Conservation (phyloP, 768 basidiomycete genomes). For the Mycena indigotica region DNA sequence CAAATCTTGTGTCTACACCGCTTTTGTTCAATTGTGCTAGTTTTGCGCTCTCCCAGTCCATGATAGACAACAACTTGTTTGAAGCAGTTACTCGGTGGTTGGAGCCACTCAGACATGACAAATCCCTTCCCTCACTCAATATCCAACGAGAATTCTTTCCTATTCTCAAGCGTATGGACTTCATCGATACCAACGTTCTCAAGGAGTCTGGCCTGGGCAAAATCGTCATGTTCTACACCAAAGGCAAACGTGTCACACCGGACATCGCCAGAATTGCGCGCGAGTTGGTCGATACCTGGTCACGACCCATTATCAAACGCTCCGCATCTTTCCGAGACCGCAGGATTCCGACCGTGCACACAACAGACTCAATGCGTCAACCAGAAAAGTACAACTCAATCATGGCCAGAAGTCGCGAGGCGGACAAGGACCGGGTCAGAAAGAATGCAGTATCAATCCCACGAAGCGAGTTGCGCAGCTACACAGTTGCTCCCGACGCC, state of each 20-base stretch:
- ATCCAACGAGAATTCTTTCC: slow-evolving; percentile 93
- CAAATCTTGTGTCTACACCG: slow-evolving; percentile 9
- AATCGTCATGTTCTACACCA: slow-evolving; percentile 93
- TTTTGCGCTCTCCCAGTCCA: slow-evolving; percentile 83
- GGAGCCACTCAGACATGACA: slow-evolving; percentile 84
- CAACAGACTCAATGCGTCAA: slow-evolving; percentile 38
- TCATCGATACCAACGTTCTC: slow-evolving; percentile 86
- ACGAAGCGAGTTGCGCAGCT: slow-evolving; percentile 70
- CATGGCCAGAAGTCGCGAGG: slow-evolving; percentile 64
- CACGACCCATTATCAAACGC: slow-evolving; percentile 88
- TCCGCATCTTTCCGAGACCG: slow-evolving; percentile 80
- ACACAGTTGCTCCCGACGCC: slow-evolving; percentile 73
- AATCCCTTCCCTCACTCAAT: slow-evolving; percentile 90
- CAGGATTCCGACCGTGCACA: slow-evolving; percentile 60
- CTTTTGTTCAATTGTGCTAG: slow-evolving; percentile 42
- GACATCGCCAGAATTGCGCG: slow-evolving; percentile 81
- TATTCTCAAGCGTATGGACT: slow-evolving; percentile 83
- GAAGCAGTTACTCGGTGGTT: slow-evolving; percentile 90
- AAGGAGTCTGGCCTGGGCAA: slow-evolving; percentile 91
- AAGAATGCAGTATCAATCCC: slow-evolving; percentile 87
- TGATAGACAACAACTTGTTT: slow-evolving; percentile 92
- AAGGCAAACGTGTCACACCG: slow-evolving; percentile 85
- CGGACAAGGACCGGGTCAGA: slow-evolving; percentile 67
- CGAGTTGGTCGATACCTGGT: slow-evolving; percentile 84
- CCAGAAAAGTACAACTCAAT: slow-evolving; percentile 69